Percentiles rank a stretch among this genome's conserved stretches.
phyloP scores from a whole-genome alignment of 352 stramenopile species.

The Thraustochytrium sp. region DNA sequence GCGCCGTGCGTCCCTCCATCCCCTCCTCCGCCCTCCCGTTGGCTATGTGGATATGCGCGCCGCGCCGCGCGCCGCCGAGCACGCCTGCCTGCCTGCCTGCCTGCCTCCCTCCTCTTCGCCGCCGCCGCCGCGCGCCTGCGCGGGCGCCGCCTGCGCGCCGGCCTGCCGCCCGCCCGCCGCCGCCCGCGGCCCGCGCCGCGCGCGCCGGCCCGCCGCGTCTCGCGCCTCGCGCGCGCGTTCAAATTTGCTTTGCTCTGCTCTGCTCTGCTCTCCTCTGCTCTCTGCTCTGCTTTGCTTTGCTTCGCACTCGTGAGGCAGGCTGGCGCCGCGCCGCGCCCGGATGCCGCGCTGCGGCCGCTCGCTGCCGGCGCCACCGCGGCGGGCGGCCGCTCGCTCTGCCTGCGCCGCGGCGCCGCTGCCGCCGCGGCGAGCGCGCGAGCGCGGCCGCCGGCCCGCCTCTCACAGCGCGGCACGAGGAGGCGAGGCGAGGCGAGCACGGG shows the following conservation, averaged over 20 bases:
- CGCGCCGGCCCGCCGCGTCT: not conserved
- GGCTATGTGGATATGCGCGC: not conserved
- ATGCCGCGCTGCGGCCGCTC: too few species aligned
- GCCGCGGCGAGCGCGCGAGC: too few species aligned
- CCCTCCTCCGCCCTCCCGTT: not conserved
- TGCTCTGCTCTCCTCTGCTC: not conserved
- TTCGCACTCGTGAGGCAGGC: too few species aligned
- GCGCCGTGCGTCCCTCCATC: not conserved
- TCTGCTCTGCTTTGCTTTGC: not conserved
- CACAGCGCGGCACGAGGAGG: too few species aligned
- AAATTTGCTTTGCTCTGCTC: not conserved
- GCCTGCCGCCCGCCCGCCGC: not conserved
- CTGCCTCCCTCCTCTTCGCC: not conserved
- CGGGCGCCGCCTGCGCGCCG: not conserved
- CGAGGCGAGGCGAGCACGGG: too few species aligned
- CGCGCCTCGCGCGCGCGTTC: not conserved
- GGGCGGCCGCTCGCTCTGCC: too few species aligned
- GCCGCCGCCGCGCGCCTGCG: not conserved
- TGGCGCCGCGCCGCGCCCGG: too few species aligned
- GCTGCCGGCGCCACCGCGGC: too few species aligned
- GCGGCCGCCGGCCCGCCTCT: too few species aligned
- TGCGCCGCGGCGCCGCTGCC: too few species aligned
- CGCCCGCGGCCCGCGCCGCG: not conserved
- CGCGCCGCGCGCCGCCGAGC: not conserved
- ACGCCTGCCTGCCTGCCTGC: too few species aligned